Evolutionary conservation across 441 rosid genomes (phyloP).

Genomic region (Syzygium malaccense): DNA sequence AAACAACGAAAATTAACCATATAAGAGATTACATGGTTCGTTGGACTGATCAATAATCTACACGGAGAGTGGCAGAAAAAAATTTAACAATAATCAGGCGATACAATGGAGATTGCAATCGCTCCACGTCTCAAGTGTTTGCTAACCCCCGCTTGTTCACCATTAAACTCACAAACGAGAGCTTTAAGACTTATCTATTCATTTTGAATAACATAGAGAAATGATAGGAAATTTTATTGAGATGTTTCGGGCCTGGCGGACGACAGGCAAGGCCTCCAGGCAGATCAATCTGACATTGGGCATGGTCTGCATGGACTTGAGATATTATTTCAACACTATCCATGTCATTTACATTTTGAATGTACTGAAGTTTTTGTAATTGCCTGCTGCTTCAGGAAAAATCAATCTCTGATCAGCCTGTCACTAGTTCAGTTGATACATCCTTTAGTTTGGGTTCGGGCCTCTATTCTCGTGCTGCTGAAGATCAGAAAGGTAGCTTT

Average conservation of each 20-base stretch:
- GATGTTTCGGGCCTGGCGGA: not conserved
- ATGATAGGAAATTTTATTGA: not conserved
- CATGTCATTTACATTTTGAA: not conserved
- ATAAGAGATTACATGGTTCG: not conserved
- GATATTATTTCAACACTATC: not conserved
- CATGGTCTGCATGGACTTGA: not conserved
- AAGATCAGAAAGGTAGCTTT: no score
- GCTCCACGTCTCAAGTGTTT: not conserved
- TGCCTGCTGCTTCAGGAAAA: not conserved
- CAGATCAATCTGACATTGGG: not conserved
- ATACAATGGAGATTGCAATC: not conserved
- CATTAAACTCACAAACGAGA: not conserved
- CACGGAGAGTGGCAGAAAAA: rapidly evolving
- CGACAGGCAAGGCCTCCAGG: not conserved
- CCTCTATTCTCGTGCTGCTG: no score
- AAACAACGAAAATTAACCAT: no score
- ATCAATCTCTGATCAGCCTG: no score
- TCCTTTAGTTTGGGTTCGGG: no score
- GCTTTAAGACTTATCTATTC: not conserved
- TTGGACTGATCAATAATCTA: not conserved
- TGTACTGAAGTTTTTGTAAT: not conserved
- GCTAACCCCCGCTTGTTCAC: not conserved
- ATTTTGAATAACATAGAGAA: not conserved
- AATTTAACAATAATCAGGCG: not conserved
- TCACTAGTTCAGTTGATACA: no score